Evolutionary conservation across 2,329 filamentous ascomycete genomes (phyloP), one percentile per base, ranked within the genome.

Genomic region (Neoascochyta sp.): DNA sequence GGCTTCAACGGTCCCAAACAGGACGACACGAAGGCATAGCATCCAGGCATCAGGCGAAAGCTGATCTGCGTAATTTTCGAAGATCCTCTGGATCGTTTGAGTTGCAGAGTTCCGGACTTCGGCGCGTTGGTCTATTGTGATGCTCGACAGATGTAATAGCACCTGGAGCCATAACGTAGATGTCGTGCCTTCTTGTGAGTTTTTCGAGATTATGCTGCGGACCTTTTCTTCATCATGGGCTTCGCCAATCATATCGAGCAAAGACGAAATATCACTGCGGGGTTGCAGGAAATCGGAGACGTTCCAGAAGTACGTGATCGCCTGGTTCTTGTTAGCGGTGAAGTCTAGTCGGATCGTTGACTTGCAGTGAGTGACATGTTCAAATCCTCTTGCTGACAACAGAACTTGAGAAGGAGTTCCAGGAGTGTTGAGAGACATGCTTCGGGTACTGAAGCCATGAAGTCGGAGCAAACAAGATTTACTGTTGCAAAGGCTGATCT

Each of bases 231-330:
- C 34, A 8, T 44, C n/a, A n/a, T 24, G 28, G 16, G 25, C 32
- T 22, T 32, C 33, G 7, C 32, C 35, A 18, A 60, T 30, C 13
- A 54, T 18, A 5, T 22, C 29, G 7, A 57, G 55, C 2, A 70
- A 45, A 13, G 49, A 50, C 3, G 60, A 52, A 4, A 57, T 49
- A 13, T 69, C 65, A 27, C 68, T 68, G 20, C 69, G 66, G 6
- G 64, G 63, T 33, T 77, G 73, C 12, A 96, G 70, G 43, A 89
- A 92, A 60, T 95, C 89, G 0, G 90, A 95, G 6, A 95, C 76
- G 31, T 90, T 89, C 87, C 89, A 95, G 60, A 95, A 94, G 55
- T 94, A 92, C 0, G 90, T 95, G 7, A 95, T 86, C 1, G 89
- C 92, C 78, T 86, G 27, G 29, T 19, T 19, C 16, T 16, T 31